Evolutionary conservation across 148 eudicot genomes (phyloP), one percentile per base, ranked within the genome.

Genomic region (Rhododendron williamsianum): DNA sequence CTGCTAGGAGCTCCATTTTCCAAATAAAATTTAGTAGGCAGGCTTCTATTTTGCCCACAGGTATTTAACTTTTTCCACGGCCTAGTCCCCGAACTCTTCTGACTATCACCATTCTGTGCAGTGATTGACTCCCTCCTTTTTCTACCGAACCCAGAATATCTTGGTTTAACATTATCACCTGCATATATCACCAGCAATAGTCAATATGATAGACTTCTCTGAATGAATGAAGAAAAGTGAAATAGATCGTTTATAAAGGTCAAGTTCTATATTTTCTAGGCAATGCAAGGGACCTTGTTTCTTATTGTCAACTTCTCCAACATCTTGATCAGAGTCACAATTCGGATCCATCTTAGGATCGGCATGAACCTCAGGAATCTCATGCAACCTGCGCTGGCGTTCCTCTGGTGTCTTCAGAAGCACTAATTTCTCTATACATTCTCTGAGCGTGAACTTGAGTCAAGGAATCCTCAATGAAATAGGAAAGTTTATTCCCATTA

Each of bases 331-430:
- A 48, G 98, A 94, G 56, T 93, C 98, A 83, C 92, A 94, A 88
- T 90, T 88, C 16, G 98, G 98, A 89, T 92, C 93, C 98, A 97
- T 94, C 82, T 90, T 92, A 73, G 98, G 96, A 92, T 97, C 98
- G 52, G 95, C 91, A 87, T 92, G 98, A 54, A 97, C 92, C 78
- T 92, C 95, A 79, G 94, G 98, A 84, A 91, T 86, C 88, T 92
- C 93, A 84, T 84, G 69, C 56, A 93, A 86, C 88, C 96, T 91
- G 58, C 98, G 96, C 30, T 88, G 92, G 67, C 93, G 94, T 84
- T 97, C 98, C 85, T 92, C 99, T 33, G 98, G 94, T 84, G 95
- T 87, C 86, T 95, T 92, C 82, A 97, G 92, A 76, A 93, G 91
- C 94, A 93, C 93, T 73, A 97, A 86, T 89, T 93, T 94, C 91